Base-by-base conservation (phyloP, 2,329 filamentous ascomycete genomes). In the Aspergillus puulaauensis region DNA sequence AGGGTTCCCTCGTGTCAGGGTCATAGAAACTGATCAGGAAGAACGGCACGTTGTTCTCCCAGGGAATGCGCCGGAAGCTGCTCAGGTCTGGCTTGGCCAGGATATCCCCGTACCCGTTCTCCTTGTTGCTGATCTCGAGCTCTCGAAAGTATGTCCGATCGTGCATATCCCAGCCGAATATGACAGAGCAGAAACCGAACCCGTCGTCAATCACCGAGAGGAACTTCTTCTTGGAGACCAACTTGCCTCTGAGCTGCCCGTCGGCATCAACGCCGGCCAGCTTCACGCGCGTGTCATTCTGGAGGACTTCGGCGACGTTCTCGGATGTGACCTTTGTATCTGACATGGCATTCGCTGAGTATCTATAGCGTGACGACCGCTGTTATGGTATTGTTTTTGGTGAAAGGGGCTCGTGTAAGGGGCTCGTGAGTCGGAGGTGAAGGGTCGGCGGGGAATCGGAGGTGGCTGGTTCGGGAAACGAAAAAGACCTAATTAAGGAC, bases 131-230 rank as follows among this genome's bases (percentile, higher is more conserved):
- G 73, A 96, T 89, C 69, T 85, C 84, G 62, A 96, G 84, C 77
- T 96, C 92, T 66, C 83, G 86, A 73, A 90, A 88, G 75, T 96
- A 97, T 11, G 91, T 96, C 79, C 86, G 83, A 70, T 97, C 93
- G 75, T 97, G 92, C 91, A 96, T 96, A 76, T 97, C 92, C 93
- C 93, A 96, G 72, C 93, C 92, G 69, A 96, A 96, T 64, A 96
- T 86, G 65, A 96, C 91, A 19, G 90, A 95, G 80, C 93, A 96
- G 81, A 96, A 96, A 54, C 92, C 93, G 67, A 96, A 96, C 52
- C 92, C 93, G 45, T 86, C 83, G 43, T 84, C 76, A n/a, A 88
- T 88, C 53, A 96, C 84, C 31, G 90, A 91, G 39, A 96, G 80
- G 75, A 97, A 96, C 79, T 97, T 96, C 72, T 88, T 89, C 82